Base-by-base conservation (phyloP, 2,329 filamentous ascomycete species). In the Aureobasidium sp. region DNA sequence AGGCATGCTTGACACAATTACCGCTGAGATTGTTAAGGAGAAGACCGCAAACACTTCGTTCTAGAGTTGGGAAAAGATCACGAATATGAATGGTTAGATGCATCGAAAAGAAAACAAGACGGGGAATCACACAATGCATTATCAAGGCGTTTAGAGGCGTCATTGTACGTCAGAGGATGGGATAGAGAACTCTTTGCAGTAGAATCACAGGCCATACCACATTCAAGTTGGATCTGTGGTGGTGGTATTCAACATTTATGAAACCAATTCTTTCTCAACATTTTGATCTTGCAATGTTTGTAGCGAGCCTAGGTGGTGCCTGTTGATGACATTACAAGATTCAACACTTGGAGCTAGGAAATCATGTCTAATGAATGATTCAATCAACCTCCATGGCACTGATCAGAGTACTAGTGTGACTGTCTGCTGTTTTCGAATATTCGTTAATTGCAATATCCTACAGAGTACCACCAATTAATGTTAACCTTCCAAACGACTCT, bases 401-500 rank as follows among this genome's bases (percentile, higher is more conserved):
- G 15, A 47, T 29, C 5, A 9, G 7, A 36, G n/a, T 27, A 6
- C 44, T 13, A 1, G 5, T 17, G 12, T 13, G 10, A 5, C 32
- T 26, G 15, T 3, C 29, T 37, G 26, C 15, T 51, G 29, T 24
- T 32, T 43, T 46, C 29, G 27, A 52, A 20, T 17, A 12, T 26
- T 57, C 53, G 46, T 57, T 46, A 46, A 39, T n/a, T 46, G 41
- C 41, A 51, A 43, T 60, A 50, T 51, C 46, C 44, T 60, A 60
- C 34, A 51, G 17, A 29, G 17, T 9, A 7, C 34, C n/a, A 17
- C 32, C 26, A 32, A 20, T 20, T 20, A 20, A 2, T n/a, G 34
- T 51, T 43, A 51, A 47, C 48, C 57, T 39, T 83, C 84, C 63
- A 92, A 81, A 74, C 86, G 88, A 75, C 85, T 85, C 83, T 95